Evolutionary conservation across 495 filamentous ascomycete species (phyloP).

Genomic region (Talaromyces thailandensis): DNA sequence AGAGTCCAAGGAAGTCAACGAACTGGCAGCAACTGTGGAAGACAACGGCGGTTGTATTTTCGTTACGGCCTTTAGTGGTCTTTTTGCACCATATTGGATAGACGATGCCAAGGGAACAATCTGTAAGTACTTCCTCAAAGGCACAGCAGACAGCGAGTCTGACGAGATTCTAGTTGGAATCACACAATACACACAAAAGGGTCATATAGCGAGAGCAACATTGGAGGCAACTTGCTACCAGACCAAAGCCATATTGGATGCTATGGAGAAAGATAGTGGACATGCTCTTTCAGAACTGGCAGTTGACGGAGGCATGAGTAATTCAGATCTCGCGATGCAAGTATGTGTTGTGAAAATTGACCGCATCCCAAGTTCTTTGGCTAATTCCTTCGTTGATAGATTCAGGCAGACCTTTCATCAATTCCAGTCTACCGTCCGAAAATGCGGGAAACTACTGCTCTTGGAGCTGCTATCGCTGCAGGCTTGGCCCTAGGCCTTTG

Average conservation of each 20-base stretch:
- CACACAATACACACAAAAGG: conserved; percentile 82
- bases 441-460: conserved; percentile 90
- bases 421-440: conserved; percentile 37
- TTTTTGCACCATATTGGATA: conserved; percentile 97
- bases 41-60: conserved; percentile 92
- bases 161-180: conserved; percentile 55
- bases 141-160: background rate
- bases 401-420: conserved; percentile 33
- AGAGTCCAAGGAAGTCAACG: conserved; percentile 65
- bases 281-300: conserved; percentile 69
- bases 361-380: background rate
- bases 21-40: conserved; percentile 67
- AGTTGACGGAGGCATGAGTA: conserved; percentile 92
- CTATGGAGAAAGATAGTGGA: conserved; percentile 91
- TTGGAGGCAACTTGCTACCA: conserved; percentile 94
- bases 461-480: conserved; percentile 91
- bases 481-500: conserved; percentile 80
- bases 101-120: conserved; percentile 91
- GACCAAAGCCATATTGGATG: conserved; percentile 87
- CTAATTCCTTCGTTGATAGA: conserved; percentile 12
- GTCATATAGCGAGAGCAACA: conserved; percentile 88
- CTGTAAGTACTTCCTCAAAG: conserved; percentile 40
- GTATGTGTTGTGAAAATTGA: conserved; percentile 15
- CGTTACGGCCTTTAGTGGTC: conserved; percentile 90
- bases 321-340: conserved; percentile 92